Conservation (phyloP, 768 basidiomycete species). For the Suillus fuscotomentosus region DNA sequence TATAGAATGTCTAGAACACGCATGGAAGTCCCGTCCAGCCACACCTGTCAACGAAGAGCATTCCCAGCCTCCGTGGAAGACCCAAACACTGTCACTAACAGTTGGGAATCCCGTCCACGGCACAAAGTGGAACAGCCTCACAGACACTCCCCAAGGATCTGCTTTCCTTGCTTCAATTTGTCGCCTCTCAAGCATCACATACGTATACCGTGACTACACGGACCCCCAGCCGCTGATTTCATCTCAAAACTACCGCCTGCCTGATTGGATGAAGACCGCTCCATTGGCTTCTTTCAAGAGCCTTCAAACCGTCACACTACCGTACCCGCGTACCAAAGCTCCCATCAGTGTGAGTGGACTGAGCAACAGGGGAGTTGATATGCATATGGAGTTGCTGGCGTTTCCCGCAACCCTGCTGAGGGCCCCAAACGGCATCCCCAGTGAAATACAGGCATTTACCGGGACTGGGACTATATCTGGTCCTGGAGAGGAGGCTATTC, state of each 20-base stretch:
- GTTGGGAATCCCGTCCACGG: constrained; percentile 11
- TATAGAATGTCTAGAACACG: constrained; percentile 27
- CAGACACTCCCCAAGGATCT: constrained; percentile 26
- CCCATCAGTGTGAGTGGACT: neutral
- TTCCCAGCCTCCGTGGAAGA: constrained; percentile 22
- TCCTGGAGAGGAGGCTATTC: neutral
- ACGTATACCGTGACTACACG: neutral
- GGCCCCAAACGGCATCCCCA: neutral
- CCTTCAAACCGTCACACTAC: constrained; percentile 12
- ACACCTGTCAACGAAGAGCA: constrained; percentile 8
- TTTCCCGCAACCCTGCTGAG: neutral
- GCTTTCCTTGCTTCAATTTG: constrained; percentile 24
- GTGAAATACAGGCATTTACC: neutral
- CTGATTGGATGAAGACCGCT: constrained; percentile 8
- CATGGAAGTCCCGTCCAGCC: constrained; percentile 1
- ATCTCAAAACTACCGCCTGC: neutral
- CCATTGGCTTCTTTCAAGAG: constrained; percentile 32
- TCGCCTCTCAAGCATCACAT: constrained; percentile 23
- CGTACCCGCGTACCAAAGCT: neutral
- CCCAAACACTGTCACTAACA: constrained; percentile 27
- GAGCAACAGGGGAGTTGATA: neutral
- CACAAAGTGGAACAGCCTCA: constrained; percentile 31
- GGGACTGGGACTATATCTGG: no score
- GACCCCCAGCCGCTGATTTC: neutral
- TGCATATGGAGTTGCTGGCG: neutral